A percentile compares a stretch with the other conserved stretches of the same genome.
phyloP scores from a whole-genome alignment of 2,329 filamentous ascomycete genomes.

The Curvularia spicifera region DNA sequence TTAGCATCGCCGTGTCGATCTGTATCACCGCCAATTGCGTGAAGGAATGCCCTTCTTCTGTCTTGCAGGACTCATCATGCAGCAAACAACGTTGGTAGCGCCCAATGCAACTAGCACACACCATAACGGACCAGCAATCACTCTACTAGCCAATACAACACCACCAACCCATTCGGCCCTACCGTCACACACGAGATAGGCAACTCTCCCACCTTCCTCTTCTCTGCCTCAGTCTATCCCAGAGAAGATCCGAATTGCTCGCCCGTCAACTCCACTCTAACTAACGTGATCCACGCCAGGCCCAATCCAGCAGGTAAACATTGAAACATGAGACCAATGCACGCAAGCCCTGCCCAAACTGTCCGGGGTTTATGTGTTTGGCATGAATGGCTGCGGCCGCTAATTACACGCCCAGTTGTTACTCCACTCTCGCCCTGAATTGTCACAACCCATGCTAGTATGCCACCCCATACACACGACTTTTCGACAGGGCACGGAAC shows the following conservation, averaged over 20 bases:
- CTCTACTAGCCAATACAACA: conserved; percentile 11
- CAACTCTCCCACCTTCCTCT: conserved; percentile 8
- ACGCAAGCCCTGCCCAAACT: conserved; percentile 31
- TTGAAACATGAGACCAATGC: conserved; percentile 22
- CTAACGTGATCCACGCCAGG: conserved; percentile 15
- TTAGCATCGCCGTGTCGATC: conserved; percentile 18
- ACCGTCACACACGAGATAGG: conserved; percentile 17
- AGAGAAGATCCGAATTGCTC: not conserved
- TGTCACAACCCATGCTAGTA: conserved; percentile 12
- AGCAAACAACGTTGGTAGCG: conserved; percentile 1
- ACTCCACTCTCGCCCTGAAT: conserved; percentile 12
- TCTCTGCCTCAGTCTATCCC: not conserved
- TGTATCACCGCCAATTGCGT: conserved; percentile 19
- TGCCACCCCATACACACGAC: conserved; percentile 14
- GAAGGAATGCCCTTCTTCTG: not conserved
- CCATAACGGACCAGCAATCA: conserved; percentile 14
- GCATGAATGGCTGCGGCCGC: conserved; percentile 29
- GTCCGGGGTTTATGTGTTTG: conserved; percentile 38
- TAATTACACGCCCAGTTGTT: conserved; percentile 38
- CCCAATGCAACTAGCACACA: conserved; percentile 7
- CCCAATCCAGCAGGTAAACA: conserved; percentile 39
- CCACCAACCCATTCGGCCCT: conserved; percentile 13
- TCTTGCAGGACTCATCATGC: not conserved
- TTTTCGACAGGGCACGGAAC: conserved; percentile 14
- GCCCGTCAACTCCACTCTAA: conserved; percentile 4